These are phyloP conservation scores for Hypomontagnella monticulosa DNA, from an alignment of 495 filamentous ascomycete species.

Conservation along the genomic window DNA sequence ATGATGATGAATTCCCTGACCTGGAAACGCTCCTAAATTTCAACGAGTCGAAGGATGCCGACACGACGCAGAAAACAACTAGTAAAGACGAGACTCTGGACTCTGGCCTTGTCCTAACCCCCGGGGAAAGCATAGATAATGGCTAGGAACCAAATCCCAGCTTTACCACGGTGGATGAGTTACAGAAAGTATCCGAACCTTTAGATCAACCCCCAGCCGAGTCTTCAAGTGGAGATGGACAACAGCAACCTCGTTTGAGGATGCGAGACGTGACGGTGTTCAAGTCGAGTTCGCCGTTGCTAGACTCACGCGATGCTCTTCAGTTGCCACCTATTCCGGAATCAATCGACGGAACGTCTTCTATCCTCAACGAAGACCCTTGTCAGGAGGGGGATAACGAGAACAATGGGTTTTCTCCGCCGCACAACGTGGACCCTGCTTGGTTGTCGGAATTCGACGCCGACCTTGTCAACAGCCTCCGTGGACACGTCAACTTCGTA, in stretches of 20 bases:
- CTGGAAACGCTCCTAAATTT: conserved; percentile 28
- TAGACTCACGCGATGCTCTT: background rate
- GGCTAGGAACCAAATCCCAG: conserved; percentile 45
- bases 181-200: conserved; percentile 40
- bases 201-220: conserved; percentile 29
- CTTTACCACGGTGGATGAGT: conserved; percentile 46
- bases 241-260: background rate
- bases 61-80: conserved; percentile 47
- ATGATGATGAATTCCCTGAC: conserved; percentile 41
- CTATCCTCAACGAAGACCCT: conserved; percentile 23
- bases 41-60: conserved; percentile 28
- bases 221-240: background rate
- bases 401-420: conserved; percentile 1
- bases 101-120: conserved; percentile 33
- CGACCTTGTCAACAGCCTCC: conserved; percentile 58
- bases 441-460: conserved; percentile 61
- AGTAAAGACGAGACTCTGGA: conserved; percentile 44
- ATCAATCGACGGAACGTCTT: conserved; percentile 5
- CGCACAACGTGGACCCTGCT: conserved; percentile 45
- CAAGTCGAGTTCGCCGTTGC: conserved; percentile 18
- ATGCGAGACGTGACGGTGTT: background rate
- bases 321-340: conserved; percentile 3
- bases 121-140: conserved; percentile 46
- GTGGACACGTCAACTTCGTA: conserved; percentile 62
- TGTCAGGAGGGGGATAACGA: conserved; percentile 14